Conservation (phyloP, 768 basidiomycete species). For the Ramaria rubella region DNA sequence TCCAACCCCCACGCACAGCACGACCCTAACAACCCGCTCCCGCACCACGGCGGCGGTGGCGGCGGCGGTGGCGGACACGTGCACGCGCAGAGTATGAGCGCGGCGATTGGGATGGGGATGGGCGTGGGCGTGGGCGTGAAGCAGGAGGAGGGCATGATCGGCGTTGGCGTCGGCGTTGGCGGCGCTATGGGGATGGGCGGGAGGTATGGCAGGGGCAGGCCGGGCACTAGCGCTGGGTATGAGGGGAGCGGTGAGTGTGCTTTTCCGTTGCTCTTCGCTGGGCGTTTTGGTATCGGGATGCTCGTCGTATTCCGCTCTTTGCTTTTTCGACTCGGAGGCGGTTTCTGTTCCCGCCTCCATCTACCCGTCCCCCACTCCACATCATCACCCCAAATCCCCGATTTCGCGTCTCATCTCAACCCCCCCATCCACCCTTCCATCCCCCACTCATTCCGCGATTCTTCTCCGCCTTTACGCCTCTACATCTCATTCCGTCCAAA, state of each 20-base stretch:
- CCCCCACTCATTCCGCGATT: too few relatives aligned
- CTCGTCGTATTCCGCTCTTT: background rate
- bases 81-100: conserved; percentile 37
- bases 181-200: conserved; percentile 19
- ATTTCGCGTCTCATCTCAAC: too few relatives aligned
- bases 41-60: background rate
- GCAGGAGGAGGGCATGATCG: too few relatives aligned
- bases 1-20: background rate
- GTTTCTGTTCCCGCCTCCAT: conserved; percentile 8
- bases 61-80: conserved; percentile 15
- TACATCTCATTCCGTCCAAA: background rate
- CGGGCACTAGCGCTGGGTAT: conserved; percentile 70
- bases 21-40: background rate
- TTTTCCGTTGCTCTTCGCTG: background rate
- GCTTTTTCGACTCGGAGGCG: background rate
- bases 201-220: conserved; percentile 47
- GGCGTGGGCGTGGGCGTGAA: too few relatives aligned
- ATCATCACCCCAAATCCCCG: too few relatives aligned
- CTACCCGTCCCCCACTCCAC: conserved; percentile 17
- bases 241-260: conserved; percentile 33
- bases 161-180: too few relatives aligned
- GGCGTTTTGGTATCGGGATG: too few relatives aligned
- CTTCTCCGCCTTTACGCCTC: too few relatives aligned
- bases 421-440: too few relatives aligned
- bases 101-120: too few relatives aligned